Evolutionary conservation across 2,329 filamentous ascomycete species (phyloP), one percentile per base, ranked within the genome.

Genomic region (Aspergillus fischeri): DNA sequence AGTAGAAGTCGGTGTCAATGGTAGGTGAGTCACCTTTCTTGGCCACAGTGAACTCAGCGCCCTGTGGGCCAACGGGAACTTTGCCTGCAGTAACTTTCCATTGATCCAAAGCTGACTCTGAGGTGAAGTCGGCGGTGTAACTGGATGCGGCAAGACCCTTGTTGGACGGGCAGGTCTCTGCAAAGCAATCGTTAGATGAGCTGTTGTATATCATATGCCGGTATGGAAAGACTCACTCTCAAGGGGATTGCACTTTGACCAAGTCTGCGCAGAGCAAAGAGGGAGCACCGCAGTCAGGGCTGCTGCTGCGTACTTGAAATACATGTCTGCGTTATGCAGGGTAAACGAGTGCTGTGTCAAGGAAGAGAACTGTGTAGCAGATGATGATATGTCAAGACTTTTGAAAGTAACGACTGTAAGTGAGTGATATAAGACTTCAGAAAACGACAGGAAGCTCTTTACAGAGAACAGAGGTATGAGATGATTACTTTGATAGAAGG

Each of bases 1-100:
- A 95, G 81, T 96, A 97, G 82, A 95, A 97, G 67, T 92, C 84
- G 61, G 91, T 95, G 62, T 83, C 82, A 57, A 99, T 84, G 72
- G 92, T 91, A 0, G 94, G 94, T 2, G 92, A 86, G 70, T 97
- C 90, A 62, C 93, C 92, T 51, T 86, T 81, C 71, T 86, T 78
- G 50, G 83, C 76, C 57, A 99, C 87, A 29, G 89, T 91, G 75
- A 99, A 96, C 44, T 84, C 85, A 27, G 85, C 92, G 65, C 94
- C 94, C 69, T 92, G 82, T 21, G 80, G 67, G 57, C 81, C 81
- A 68, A 87, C 92, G n/a, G 77, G 78, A 52, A 95, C 81, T 8
- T 73, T 77, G 53, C 87, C 88, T 51, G 85, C 84, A 9, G 84
- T 87, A 51, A 83, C 85, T 66, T 86, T 86, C 85, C 87, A 92